Evolutionary conservation across 2,329 filamentous ascomycete species (phyloP).

Genomic region (Fusarium sp.): DNA sequence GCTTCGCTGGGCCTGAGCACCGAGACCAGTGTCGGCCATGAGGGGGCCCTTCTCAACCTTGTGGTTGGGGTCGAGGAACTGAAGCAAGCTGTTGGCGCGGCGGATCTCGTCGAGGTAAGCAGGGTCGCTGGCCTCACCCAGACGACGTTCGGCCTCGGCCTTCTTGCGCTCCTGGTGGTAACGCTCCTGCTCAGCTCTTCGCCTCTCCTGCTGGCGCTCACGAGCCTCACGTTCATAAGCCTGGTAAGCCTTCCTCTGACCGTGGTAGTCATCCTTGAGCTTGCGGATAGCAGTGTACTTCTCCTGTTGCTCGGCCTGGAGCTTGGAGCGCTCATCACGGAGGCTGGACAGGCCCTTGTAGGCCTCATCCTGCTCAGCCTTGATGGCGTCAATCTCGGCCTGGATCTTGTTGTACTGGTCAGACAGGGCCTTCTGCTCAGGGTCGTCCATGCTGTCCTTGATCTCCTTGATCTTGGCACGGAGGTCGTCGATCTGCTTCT

Average conservation of each 20-base stretch:
- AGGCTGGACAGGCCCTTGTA: slow-evolving; percentile 89
- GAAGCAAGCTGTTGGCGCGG: slow-evolving; percentile 85
- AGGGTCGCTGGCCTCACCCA: slow-evolving; percentile 83
- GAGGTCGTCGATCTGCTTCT: slow-evolving; percentile 89
- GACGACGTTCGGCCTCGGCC: slow-evolving; percentile 78
- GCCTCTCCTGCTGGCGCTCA: slow-evolving; percentile 79
- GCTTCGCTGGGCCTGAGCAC: slow-evolving; percentile 81
- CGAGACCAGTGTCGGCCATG: slow-evolving; percentile 76
- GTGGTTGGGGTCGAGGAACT: slow-evolving; percentile 86
- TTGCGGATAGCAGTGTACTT: slow-evolving; percentile 85
- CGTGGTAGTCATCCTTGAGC: slow-evolving; percentile 89
- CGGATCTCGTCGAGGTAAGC: slow-evolving; percentile 95
- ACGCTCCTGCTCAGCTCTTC: slow-evolving; percentile 82
- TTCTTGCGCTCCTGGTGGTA: slow-evolving; percentile 78
- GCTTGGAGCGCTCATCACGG: slow-evolving; percentile 84
- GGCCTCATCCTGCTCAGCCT: slow-evolving; percentile 89
- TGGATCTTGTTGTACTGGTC: slow-evolving; percentile 88
- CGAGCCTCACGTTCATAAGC: slow-evolving; percentile 87
- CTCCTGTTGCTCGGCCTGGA: slow-evolving; percentile 86
- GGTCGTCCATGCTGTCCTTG: slow-evolving; percentile 89
- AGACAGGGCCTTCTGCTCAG: slow-evolving; percentile 86
- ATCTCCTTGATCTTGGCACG: slow-evolving; percentile 89
- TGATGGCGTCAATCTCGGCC: slow-evolving; percentile 88
- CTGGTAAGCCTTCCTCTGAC: slow-evolving; percentile 81
- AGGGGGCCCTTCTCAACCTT: slow-evolving; percentile 73